Evolutionary conservation across 495 filamentous ascomycete genomes (phyloP).

Genomic region (Penicillium malachiteum): DNA sequence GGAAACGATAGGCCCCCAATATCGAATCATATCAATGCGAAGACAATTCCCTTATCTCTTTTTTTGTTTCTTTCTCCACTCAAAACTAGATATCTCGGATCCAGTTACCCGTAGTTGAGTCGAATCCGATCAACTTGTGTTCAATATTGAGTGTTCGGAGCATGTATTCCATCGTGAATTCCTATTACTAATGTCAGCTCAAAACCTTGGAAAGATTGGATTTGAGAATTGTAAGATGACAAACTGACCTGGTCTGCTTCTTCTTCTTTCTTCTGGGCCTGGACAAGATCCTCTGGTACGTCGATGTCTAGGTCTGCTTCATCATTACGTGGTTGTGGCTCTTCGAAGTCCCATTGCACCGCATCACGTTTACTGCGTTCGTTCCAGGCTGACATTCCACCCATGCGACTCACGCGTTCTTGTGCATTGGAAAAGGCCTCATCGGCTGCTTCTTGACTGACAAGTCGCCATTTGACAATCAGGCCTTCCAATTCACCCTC

Average conservation of each 20-base stretch:
- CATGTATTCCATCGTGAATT: constrained; percentile 74
- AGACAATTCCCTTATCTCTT: neutral
- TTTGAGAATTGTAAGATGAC: neutral
- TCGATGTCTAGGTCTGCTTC: constrained; percentile 12
- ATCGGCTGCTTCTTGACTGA: constrained; percentile 52
- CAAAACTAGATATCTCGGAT: constrained; percentile 19
- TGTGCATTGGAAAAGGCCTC: constrained; percentile 46
- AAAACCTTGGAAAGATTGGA: neutral
- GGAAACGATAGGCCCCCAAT: neutral
- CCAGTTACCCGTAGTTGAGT: constrained; percentile 56
- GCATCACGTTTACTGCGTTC: constrained; percentile 42
- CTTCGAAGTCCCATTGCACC: constrained; percentile 32
- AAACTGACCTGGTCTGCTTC: constrained; percentile 46
- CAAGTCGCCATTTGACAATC: constrained; percentile 47
- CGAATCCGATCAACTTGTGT: constrained; percentile 60
- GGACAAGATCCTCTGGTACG: neutral
- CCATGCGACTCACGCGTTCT: constrained; percentile 50
- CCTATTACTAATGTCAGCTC: constrained; percentile 28
- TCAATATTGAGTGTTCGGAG: constrained; percentile 66
- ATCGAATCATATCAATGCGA: constrained; percentile 4
- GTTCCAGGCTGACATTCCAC: constrained; percentile 56
- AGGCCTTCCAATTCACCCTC: constrained; percentile 49
- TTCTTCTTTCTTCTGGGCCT: constrained; percentile 22
- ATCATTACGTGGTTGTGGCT: constrained; percentile 21
- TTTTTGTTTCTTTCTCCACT: neutral